Evolutionary conservation across 805 yeast genomes (phyloP).

Genomic region (Wickerhamomyces ciferrii): DNA sequence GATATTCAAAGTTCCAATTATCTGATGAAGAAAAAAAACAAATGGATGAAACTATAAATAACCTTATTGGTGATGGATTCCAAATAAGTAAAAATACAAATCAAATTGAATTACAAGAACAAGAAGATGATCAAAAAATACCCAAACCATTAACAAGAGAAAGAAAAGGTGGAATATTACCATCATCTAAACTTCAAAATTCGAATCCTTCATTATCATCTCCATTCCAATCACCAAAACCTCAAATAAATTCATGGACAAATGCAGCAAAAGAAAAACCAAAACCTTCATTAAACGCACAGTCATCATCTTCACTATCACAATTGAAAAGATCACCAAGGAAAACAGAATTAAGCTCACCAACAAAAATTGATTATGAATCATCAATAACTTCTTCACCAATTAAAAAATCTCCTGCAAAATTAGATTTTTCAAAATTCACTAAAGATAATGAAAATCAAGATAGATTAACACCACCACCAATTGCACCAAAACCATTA

Average conservation of each 20-base stretch:
- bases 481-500: background rate
- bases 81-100: background rate
- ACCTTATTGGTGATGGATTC: slow-evolving; percentile 9
- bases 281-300: slow-evolving; percentile 5
- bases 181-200: background rate
- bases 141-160: slow-evolving; percentile 4
- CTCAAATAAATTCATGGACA: slow-evolving; percentile 2
- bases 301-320: slow-evolving; percentile 1
- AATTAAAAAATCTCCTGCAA: slow-evolving; percentile 16
- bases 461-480: background rate
- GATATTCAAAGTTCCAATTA: slow-evolving; percentile 16
- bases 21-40: slow-evolving; percentile 12
- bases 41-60: slow-evolving; percentile 12
- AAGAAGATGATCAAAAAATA: background rate
- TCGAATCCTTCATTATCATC: background rate
- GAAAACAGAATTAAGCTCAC: slow-evolving; percentile 1
- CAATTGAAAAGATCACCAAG: slow-evolving; percentile 10
- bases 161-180: slow-evolving; percentile 7
- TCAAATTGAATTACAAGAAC: background rate
- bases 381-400: slow-evolving; percentile 3
- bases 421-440: slow-evolving; percentile 5
- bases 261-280: slow-evolving; percentile 7
- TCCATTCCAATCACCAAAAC: background rate
- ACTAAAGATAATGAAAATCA: background rate
- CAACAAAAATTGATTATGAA: background rate